phyloP scores from a whole-genome alignment of 495 filamentous ascomycete species.

The Podospora bellae-mahoneyi region DNA sequence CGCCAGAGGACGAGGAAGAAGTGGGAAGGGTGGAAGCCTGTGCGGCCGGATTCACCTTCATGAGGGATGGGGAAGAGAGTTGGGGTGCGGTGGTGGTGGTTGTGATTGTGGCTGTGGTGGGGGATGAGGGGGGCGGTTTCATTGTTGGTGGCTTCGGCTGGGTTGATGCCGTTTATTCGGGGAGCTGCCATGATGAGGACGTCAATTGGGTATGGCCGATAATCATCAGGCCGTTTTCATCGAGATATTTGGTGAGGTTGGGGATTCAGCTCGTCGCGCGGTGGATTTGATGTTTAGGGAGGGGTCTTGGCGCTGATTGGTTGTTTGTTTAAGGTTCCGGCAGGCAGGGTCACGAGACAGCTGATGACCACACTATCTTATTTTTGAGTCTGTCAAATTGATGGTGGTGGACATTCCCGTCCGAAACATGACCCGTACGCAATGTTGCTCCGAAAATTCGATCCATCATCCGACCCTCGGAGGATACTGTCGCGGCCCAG shows the following conservation, averaged over 20 bases:
- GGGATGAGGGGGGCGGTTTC: not conserved
- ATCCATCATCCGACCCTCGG: not conserved
- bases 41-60: slow-evolving; percentile 29
- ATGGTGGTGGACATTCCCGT: too few species aligned
- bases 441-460: not conserved
- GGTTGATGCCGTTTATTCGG: not conserved
- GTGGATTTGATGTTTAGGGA: not conserved
- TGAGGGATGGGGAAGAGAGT: not conserved
- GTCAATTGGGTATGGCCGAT: not conserved
- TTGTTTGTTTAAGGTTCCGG: too few species aligned
- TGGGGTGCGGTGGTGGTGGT: not conserved
- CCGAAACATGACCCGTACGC: too few species aligned
- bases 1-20: slow-evolving; percentile 25
- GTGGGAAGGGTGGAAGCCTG: slow-evolving; percentile 27
- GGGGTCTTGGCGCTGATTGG: too few species aligned
- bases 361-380: too few species aligned
- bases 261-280: not conserved
- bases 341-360: not conserved
- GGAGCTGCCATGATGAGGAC: not conserved
- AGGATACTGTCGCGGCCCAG: not conserved
- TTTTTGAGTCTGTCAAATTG: too few species aligned
- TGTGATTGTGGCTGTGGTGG: not conserved
- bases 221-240: too few species aligned
- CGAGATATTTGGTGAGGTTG: not conserved
- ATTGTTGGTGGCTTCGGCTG: not conserved